Conservation (phyloP, 2,329 filamentous ascomycete species). For the Colletotrichum camelliae region DNA sequence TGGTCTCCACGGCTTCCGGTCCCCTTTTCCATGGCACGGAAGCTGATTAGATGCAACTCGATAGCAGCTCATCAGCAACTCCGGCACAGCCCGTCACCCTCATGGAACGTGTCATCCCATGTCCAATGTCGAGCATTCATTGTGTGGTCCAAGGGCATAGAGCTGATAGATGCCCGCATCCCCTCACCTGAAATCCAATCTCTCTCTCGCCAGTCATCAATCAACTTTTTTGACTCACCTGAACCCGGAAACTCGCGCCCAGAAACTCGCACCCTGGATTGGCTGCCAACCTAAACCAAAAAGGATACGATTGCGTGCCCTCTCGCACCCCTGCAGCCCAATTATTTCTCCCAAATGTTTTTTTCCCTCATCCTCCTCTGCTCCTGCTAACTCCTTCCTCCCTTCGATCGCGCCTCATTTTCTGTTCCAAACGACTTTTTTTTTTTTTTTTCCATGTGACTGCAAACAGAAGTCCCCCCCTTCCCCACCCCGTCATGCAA, state of each 20-base stretch:
- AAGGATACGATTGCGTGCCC: background rate
- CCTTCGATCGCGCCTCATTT: background rate
- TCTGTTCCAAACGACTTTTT: background rate
- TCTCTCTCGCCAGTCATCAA: background rate
- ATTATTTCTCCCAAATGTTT: conserved; percentile 16
- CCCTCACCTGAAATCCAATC: background rate
- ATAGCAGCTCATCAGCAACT: background rate
- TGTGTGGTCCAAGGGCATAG: background rate
- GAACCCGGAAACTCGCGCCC: background rate
- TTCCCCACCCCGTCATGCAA: background rate
- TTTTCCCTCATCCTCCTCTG: background rate
- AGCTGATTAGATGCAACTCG: background rate
- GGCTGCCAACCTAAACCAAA: background rate
- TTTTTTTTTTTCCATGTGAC: background rate
- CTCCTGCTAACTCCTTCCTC: background rate
- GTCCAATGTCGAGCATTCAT: background rate
- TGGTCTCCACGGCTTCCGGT: background rate
- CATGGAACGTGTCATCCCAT: background rate
- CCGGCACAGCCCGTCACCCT: background rate
- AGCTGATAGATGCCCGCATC: background rate
- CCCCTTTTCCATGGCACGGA: background rate
- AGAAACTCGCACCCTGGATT: background rate
- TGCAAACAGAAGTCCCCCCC: background rate
- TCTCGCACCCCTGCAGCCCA: background rate
- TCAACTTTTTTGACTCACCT: background rate